These are phyloP conservation scores for Trichoderma semiorbis DNA, from an alignment of 2,329 filamentous ascomycete species.

Conservation along the genomic window DNA sequence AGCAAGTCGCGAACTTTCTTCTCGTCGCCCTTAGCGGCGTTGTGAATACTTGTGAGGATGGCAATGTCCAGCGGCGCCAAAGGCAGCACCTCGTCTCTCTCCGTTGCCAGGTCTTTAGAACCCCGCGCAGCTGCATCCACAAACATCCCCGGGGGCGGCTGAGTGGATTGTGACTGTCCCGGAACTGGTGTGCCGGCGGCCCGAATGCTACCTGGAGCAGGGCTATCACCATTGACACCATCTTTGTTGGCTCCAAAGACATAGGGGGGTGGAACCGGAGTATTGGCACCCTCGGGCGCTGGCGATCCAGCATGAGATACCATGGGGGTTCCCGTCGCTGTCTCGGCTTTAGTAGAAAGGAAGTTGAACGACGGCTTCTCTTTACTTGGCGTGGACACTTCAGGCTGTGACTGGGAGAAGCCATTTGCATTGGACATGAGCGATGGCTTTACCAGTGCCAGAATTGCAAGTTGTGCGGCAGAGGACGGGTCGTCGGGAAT, in stretches of 20 bases:
- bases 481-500: conserved; percentile 85
- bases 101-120: conserved; percentile 55
- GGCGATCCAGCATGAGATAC: conserved; percentile 87
- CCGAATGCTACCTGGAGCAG: conserved; percentile 50
- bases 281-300: conserved; percentile 70
- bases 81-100: conserved; percentile 78
- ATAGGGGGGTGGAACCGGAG: conserved; percentile 57
- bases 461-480: conserved; percentile 70
- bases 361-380: conserved; percentile 65
- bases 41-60: conserved; percentile 83
- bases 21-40: conserved; percentile 84
- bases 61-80: conserved; percentile 81
- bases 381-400: conserved; percentile 58
- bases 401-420: conserved; percentile 41
- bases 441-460: conserved; percentile 59
- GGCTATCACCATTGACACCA: conserved; percentile 46
- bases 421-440: conserved; percentile 46
- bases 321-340: conserved; percentile 71
- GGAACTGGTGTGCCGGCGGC: conserved; percentile 46
- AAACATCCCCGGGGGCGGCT: conserved; percentile 44
- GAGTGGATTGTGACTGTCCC: conserved; percentile 31
- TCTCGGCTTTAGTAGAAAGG: conserved; percentile 59
- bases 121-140: conserved; percentile 51
- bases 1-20: conserved; percentile 90
- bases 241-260: conserved; percentile 52